Evolutionary conservation across 495 filamentous ascomycete species (phyloP), one percentile per base, ranked within the genome.

Genomic region (Penicillium atrosanguineum): DNA sequence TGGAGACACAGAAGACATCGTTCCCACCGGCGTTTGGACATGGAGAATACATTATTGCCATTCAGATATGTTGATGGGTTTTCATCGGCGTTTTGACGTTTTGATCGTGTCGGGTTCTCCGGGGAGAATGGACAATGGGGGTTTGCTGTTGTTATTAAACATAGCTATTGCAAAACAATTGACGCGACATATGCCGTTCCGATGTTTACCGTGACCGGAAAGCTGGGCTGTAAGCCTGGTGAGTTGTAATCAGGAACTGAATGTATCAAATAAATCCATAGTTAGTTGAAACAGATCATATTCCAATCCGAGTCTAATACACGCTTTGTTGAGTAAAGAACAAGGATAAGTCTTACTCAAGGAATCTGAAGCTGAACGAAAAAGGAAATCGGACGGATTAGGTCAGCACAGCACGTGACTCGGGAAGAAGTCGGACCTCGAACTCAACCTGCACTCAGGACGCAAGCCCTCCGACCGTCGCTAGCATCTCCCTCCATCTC

Each of bases 351-450:
- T 34, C 31, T 34, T 2, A 3, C 11, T 34, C 11, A 6, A 1
- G 31, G 11, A 34, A 4, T 34, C 11, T 34, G 31, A 15, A 34
- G 31, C 11, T 4, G 11, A 14, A 3, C 31, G 9, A 34, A 34
- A 29, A 14, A 18, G 31, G 40, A 48, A 46, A 52, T 40, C 47
- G 45, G 38, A 19, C 20, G 44, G 25, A 31, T 57, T 58, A 57
- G 31, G 44, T 52, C 50, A 50, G 65, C 62, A 61, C 48, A 53
- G 56, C 72, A 75, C 72, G 72, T 75, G 72, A 75, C 57, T 50
- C 50, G 59, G 69, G 68, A 69, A 73, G 69, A 69, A 72, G 65
- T 71, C 71, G 71, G 69, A 63, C 63, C 57, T 64, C 53, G 50
- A 59, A 56, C 61, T 69, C 59, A 67, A 72, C 63, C 61, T 62